These are phyloP conservation scores for Aspergillus ostianus DNA, from an alignment of 495 filamentous ascomycete species.

Conservation along the genomic window DNA sequence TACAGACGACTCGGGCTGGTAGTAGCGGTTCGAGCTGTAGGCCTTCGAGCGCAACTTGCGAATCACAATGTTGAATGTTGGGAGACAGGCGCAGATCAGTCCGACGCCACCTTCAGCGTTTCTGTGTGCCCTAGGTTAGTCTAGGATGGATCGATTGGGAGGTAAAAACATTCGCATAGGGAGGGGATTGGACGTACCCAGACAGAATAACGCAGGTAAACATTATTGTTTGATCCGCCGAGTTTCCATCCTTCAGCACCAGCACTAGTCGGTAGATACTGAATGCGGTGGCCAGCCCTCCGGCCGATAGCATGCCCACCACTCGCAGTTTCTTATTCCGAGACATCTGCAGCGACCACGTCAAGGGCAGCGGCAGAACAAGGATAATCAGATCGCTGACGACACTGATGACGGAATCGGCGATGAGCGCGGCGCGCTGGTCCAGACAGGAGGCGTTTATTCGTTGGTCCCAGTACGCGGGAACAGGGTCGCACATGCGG, in stretches of 20 bases:
- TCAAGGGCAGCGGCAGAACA: conserved; percentile 44
- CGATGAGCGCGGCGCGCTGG: conserved; percentile 42
- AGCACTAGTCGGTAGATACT: conserved; percentile 46
- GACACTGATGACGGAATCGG: conserved; percentile 48
- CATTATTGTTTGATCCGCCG: conserved; percentile 36
- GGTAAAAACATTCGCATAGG: no score
- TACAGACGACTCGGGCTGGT: conserved; percentile 30
- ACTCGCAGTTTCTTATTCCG: conserved; percentile 45
- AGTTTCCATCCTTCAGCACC: conserved; percentile 34
- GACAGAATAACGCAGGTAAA: conserved; percentile 46
- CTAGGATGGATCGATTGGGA: background rate
- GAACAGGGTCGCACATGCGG: conserved; percentile 37
- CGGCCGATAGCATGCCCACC: conserved; percentile 43
- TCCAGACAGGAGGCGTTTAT: conserved; percentile 35
- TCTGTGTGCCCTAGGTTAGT: conserved; percentile 19
- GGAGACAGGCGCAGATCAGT: conserved; percentile 49
- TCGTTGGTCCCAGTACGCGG: conserved; percentile 27
- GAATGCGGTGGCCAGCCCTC: conserved; percentile 45
- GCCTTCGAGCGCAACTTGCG: conserved; percentile 26
- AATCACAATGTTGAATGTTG: conserved; percentile 39
- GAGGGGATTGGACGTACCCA: conserved; percentile 35
- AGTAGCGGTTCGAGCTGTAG: conserved; percentile 35
- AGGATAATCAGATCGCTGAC: conserved; percentile 48
- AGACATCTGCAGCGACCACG: conserved; percentile 48
- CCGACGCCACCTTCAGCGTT: conserved; percentile 48